Base-by-base conservation (phyloP, 2,329 filamentous ascomycete genomes). In the Pestalotiopsis sp. region DNA sequence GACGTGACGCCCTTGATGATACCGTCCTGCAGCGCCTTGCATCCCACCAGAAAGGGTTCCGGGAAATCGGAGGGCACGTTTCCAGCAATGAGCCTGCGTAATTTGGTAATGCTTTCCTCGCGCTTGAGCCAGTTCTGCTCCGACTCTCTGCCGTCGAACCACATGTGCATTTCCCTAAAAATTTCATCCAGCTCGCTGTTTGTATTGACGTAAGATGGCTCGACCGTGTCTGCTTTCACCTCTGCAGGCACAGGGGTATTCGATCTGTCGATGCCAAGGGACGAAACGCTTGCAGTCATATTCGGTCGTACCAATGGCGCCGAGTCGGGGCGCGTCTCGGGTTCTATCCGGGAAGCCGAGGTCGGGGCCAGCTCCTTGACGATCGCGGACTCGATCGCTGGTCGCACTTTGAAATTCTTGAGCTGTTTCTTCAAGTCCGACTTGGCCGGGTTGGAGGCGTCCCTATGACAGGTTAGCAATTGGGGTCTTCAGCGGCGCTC, bases 61-160 rank as follows among this genome's bases (percentile, higher is more conserved):
- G 89, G 86, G 75, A 92, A 97, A 71, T 97, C 93, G 31, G 87
- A 86, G 0, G 92, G 89, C 4, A 91, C 92, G 78, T 98, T 98
- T 68, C 95, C 95, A 70, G 92, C 93, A 64, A 93, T 89, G 31
- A 98, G 86, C 71, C 90, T 88, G 66, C 95, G 90, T 63, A 98
- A 81, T 72, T 92, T 95, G 7, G 87, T 87, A 49, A 94, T 87
- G 76, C 89, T 91, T 82, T 95, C 92, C 79, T 98, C 95, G 78
- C 95, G 88, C 73, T 92, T 91, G 74, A 93, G 79, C 95, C 95
- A 98, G 77, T 98, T 98, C 69, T 93, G 90, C 77, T 98, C 95
- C 0, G 92, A 90, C 82, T 98, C 95, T 77, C 87, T 93, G 66
- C 95, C 95, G 73, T 98, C 94, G 71, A 98, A 98, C 77, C 87